Evolutionary conservation across 2,329 filamentous ascomycete genomes (phyloP), one percentile per base, ranked within the genome.

Genomic region (Diaporthe citrichinensis): DNA sequence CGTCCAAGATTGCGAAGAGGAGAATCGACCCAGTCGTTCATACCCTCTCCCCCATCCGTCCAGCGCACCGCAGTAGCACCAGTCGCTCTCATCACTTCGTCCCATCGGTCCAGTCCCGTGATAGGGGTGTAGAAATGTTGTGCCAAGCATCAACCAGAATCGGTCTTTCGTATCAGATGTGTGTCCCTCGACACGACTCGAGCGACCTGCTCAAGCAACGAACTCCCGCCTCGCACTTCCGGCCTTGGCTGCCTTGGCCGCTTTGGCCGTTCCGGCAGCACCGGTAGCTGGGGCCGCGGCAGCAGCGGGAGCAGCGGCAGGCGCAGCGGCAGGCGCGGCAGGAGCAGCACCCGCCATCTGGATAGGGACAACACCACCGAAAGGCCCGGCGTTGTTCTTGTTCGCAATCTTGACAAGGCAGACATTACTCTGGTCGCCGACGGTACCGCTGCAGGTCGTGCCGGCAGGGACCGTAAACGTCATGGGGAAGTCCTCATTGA

Each of bases 341-440:
- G 78, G 74, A 51, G 73, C 65, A 20, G 61, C 72, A 44, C 76
- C 76, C 20, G 76, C 83, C 69, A 85, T 84, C 80, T 86, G 85
- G 76, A 87, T 81, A 23, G 84, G 82, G 12, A 86, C 77, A 34
- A 84, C 81, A 31, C 85, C 85, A 53, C 84, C 85, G 77, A 87
- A 87, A 8, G 85, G 85, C 0, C 85, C 86, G 3, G 83, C 84
- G 15, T 74, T 74, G 78, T 84, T 84, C 72, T 78, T 78, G 81
- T 87, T 87, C 73, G 83, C 84, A 74, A 87, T 83, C 82, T 86
- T 86, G 78, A 86, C 81, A 36, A 86, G 79, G 80, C 86, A 87
- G 73, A 86, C 83, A 74, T 84, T 84, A 4, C 67, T 44, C 76
- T 81, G 71, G 53, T 82, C 81, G 23, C 77, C 81, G 28, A 85